Conservation (phyloP, 768 basidiomycete species). For the Calocybe cyanea region DNA sequence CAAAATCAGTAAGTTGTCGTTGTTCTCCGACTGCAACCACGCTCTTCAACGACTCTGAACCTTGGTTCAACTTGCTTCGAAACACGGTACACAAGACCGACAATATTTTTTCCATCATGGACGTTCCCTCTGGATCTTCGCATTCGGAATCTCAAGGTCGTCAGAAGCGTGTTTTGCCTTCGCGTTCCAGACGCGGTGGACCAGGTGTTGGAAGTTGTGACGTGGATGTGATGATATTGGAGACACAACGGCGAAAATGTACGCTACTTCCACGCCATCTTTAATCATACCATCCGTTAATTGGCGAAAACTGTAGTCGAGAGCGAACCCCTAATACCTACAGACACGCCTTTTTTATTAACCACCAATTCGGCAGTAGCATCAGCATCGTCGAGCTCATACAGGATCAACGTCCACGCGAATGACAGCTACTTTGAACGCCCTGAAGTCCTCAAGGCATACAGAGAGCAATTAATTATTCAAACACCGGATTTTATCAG, state of each 20-base stretch:
- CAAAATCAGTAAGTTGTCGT: background rate
- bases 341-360: slow-evolving; percentile 61
- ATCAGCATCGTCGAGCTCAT: slow-evolving; percentile 34
- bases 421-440: slow-evolving; percentile 76
- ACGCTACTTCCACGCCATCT: slow-evolving; percentile 24
- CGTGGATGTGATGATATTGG: slow-evolving; percentile 79
- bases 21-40: background rate
- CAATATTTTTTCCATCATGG: slow-evolving; percentile 26
- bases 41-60: slow-evolving; percentile 1
- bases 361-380: slow-evolving; percentile 65
- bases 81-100: slow-evolving; percentile 4
- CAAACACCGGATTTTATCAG: slow-evolving; percentile 73
- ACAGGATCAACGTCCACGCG: slow-evolving; percentile 52
- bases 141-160: slow-evolving; percentile 35
- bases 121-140: slow-evolving; percentile 33
- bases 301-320: slow-evolving; percentile 45
- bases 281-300: background rate
- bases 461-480: slow-evolving; percentile 64
- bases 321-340: slow-evolving; percentile 67
- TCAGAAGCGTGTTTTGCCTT: slow-evolving; percentile 78
- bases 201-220: slow-evolving; percentile 78
- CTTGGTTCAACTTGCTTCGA: background rate
- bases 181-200: slow-evolving; percentile 76
- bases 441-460: slow-evolving; percentile 70
- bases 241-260: slow-evolving; percentile 77